Conservation (phyloP, 257 asterid species). For the Solanum lignicaule region DNA sequence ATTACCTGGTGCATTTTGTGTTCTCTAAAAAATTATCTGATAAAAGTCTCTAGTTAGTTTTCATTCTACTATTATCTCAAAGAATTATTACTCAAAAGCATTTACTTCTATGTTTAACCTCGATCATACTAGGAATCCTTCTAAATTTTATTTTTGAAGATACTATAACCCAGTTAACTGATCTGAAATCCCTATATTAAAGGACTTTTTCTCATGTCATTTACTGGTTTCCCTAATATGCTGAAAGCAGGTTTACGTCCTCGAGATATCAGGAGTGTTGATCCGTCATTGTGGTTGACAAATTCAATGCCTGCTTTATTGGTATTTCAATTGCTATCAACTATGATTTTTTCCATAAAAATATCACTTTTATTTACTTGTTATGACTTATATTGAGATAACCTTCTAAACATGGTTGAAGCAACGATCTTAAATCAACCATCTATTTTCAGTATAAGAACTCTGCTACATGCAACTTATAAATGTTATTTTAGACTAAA, state of each 20-base stretch:
- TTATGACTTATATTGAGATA: not conserved
- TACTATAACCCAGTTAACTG: not conserved
- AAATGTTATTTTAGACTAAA: not conserved
- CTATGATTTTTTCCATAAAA: not conserved
- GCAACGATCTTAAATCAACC: not conserved
- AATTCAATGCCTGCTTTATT: conserved; percentile 92
- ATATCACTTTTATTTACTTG: not conserved
- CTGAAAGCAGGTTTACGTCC: conserved; percentile 73
- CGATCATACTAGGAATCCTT: not conserved
- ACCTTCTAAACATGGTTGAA: not conserved
- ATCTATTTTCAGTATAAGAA: not conserved
- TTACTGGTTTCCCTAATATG: not conserved
- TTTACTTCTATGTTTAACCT: not conserved
- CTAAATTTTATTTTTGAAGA: not conserved
- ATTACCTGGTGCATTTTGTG: not conserved
- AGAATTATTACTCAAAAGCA: not conserved
- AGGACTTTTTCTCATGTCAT: not conserved
- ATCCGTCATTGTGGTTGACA: conserved; percentile 96
- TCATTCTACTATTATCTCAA: not conserved
- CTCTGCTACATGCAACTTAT: not conserved
- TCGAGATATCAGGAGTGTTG: conserved; percentile 94
- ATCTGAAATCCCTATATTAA: not conserved
- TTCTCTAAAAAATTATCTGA: not conserved
- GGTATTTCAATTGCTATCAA: conserved; percentile 26
- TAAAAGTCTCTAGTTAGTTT: not conserved